Conservation (phyloP, 2,329 filamentous ascomycete genomes). For the Aspergillus bombycis region DNA sequence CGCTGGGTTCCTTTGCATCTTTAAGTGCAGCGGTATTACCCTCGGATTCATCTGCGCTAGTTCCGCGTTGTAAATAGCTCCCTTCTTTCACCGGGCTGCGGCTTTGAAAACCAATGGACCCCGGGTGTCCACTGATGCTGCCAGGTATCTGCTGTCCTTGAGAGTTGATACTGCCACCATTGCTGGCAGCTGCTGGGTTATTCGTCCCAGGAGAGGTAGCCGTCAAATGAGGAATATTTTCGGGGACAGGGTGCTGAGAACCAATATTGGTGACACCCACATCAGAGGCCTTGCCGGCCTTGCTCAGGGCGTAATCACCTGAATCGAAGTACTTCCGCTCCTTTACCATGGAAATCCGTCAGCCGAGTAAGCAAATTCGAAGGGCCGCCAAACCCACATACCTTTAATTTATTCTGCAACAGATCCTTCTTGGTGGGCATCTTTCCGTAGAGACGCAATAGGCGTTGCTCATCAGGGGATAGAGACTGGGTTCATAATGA, state of each 20-base stretch:
- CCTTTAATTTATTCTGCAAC: slow-evolving; percentile 95
- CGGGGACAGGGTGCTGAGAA: slow-evolving; percentile 89
- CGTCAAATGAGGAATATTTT: slow-evolving; percentile 90
- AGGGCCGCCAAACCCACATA: slow-evolving; percentile 30
- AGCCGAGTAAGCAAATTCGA: neutral
- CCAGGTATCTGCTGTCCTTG: slow-evolving; percentile 47
- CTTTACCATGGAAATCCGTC: slow-evolving; percentile 38
- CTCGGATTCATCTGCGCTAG: slow-evolving; percentile 61
- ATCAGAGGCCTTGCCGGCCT: slow-evolving; percentile 94
- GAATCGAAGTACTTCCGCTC: slow-evolving; percentile 99
- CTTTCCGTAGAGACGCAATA: slow-evolving; percentile 97
- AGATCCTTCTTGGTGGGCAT: slow-evolving; percentile 94
- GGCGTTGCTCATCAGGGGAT: slow-evolving; percentile 90
- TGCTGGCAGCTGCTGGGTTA: slow-evolving; percentile 37
- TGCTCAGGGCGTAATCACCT: slow-evolving; percentile 93
- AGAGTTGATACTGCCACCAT: slow-evolving; percentile 31
- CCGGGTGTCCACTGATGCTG: slow-evolving; percentile 46
- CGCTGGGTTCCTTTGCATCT: slow-evolving; percentile 44
- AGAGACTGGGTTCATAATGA: slow-evolving; percentile 65
- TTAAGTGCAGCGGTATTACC: slow-evolving; percentile 42
- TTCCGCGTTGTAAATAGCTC: slow-evolving; percentile 82
- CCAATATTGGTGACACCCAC: slow-evolving; percentile 92
- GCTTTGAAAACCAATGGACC: slow-evolving; percentile 53
- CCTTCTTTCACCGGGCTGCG: slow-evolving; percentile 89
- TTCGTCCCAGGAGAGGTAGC: slow-evolving; percentile 58